phyloP scores from a whole-genome alignment of 2,329 filamentous ascomycete genomes.

The Taxawa tesnikishii region DNA sequence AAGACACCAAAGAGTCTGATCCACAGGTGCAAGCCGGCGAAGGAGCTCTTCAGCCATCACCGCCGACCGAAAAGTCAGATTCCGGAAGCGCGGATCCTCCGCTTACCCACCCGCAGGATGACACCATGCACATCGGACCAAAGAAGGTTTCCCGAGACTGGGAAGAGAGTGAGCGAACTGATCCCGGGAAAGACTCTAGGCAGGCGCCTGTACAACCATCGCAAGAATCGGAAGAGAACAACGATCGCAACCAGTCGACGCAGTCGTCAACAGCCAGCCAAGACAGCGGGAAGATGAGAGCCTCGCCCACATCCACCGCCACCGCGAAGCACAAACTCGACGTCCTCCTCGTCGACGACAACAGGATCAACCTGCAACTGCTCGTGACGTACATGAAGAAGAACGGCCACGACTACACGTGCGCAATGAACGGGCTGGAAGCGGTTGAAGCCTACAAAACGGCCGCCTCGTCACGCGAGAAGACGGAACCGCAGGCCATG shows the following conservation, averaged over 20 bases:
- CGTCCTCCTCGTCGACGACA: constrained; percentile 21
- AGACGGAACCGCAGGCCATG: neutral
- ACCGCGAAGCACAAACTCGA: neutral
- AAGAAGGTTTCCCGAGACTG: neutral
- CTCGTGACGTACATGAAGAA: constrained; percentile 13
- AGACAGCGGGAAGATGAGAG: neutral
- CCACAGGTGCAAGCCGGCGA: neutral
- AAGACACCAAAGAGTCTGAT: neutral
- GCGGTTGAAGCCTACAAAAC: constrained; percentile 30
- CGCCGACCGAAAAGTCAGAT: neutral
- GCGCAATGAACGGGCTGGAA: constrained; percentile 33
- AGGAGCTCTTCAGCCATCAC: no score
- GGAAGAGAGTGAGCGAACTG: no score
- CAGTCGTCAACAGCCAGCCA: neutral
- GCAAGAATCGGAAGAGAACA: neutral
- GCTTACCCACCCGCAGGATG: neutral
- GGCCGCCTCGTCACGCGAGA: constrained; percentile 10
- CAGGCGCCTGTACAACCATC: no score
- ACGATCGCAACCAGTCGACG: neutral
- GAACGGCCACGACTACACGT: constrained; percentile 7
- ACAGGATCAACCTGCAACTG: constrained; percentile 18
- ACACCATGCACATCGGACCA: neutral
- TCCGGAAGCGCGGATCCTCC: neutral
- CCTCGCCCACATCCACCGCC: neutral
- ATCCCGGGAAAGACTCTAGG: no score